Evolutionary conservation across 495 filamentous ascomycete genomes (phyloP).

Genomic region (Penicillium angulare): DNA sequence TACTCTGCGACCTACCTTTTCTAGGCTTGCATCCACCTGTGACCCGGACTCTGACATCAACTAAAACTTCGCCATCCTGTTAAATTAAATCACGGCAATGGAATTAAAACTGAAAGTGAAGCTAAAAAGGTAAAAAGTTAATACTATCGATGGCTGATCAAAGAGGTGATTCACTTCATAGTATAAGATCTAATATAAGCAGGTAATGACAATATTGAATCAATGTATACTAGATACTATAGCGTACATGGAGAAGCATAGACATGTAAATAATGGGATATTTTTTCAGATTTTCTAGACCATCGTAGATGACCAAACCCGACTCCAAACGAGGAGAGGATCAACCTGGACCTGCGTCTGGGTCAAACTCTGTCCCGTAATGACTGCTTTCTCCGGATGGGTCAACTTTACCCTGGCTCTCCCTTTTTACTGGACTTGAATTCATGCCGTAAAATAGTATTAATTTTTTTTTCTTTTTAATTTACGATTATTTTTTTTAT

Average conservation of each 20-base stretch:
- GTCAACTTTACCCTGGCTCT: constrained; percentile 34
- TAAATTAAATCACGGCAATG: too few relatives aligned
- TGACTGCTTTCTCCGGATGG: constrained; percentile 37
- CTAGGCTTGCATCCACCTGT: constrained; percentile 42
- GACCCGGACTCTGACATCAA: constrained; percentile 46
- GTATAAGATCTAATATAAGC: too few relatives aligned
- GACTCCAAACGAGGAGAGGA: constrained; percentile 42
- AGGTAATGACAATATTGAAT: too few relatives aligned
- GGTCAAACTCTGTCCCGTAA: constrained; percentile 45
- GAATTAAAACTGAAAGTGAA: neutral
- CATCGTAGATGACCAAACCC: constrained; percentile 1
- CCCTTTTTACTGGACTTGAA: constrained; percentile 31
- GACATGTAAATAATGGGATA: neutral
- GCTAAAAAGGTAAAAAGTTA: neutral
- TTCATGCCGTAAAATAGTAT: constrained; percentile 24
- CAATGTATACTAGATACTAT: neutral
- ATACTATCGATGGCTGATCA: too few relatives aligned
- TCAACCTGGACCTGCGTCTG: constrained; percentile 51
- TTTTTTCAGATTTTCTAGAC: constrained; percentile 2
- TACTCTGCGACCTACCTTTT: constrained; percentile 31
- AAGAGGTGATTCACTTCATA: too few relatives aligned
- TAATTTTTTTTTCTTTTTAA: too few relatives aligned
- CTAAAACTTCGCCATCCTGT: constrained; percentile 36
- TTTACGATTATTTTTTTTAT: too few relatives aligned
- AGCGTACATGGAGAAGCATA: neutral